Base-by-base conservation (phyloP, 768 basidiomycete genomes). In the Gloeostereum incarnatum region DNA sequence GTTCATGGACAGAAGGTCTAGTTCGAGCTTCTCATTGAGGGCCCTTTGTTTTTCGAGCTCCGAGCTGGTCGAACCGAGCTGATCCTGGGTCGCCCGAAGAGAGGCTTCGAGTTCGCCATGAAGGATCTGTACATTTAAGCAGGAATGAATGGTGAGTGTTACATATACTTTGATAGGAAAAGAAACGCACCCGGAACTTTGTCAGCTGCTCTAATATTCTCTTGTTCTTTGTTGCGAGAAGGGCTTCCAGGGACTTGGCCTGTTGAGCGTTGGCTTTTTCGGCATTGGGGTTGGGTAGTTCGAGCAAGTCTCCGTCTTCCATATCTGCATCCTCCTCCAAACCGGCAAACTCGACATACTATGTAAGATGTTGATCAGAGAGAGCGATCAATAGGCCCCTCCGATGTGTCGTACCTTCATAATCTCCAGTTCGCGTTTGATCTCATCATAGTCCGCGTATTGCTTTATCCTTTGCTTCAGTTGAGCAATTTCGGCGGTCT, bases 311-410 rank as follows among this genome's bases (percentile, higher is more conserved):
- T 35, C 63, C 61, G 34, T 65, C 68, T 16, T 68, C 78, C 23
- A 77, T 76, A 16, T 75, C 78, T 13, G 71, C 73, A 36, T 85
- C 78, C 24, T 80, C 78, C 24, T 94, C 89, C 21, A 90, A 71
- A 6, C 90, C 89, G 5, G 87, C 81, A 53, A 98, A 98, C 54
- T 98, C 94, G 41, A 99, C 93, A 48, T 83, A 97, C 96, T 98
- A 48, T 22, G 10, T 23, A 29, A 41, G 26, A 9, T 23, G 35
- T 32, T 27, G 9, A 44, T n/a, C n/a, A 36, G n/a, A 8, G 9
- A 21, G 13, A 10, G 35, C 3, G 8, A 31, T 19, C 23, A 25
- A 26, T 23, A 39, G 17, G 13, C 21, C 13, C 3, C 33, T 17
- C 4, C n/a, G 21, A 14, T 11, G 33, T 29, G 29, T 30, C 62